These are phyloP conservation scores for Cyphellophora europaea DNA, from an alignment of 2,329 filamentous ascomycete genomes.

Conservation along the genomic window DNA sequence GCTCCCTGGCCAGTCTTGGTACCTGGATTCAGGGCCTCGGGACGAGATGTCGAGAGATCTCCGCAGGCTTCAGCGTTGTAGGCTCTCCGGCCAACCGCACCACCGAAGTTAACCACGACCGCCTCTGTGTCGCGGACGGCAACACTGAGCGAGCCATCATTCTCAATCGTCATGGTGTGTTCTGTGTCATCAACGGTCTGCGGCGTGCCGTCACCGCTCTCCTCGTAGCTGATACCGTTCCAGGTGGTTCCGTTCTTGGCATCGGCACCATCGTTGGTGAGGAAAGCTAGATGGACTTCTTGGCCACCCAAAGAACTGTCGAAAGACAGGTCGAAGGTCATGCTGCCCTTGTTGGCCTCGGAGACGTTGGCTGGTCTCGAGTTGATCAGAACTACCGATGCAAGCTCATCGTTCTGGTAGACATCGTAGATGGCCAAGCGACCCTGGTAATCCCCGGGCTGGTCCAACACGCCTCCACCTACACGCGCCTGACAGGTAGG, in stretches of 20 bases:
- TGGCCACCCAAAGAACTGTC: conserved; percentile 28
- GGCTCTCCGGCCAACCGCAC: conserved; percentile 9
- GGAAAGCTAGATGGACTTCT: conserved; percentile 36
- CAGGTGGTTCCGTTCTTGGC: conserved; percentile 33
- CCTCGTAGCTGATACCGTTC: conserved; percentile 39
- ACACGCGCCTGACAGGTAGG: conserved; percentile 37
- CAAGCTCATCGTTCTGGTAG: conserved; percentile 34
- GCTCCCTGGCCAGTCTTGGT: conserved; percentile 1
- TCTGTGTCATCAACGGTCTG: conserved; percentile 24
- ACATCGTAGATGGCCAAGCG: conserved; percentile 35
- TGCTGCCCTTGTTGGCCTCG: conserved; percentile 25
- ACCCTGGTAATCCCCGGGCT: conserved; percentile 28
- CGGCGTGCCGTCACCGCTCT: conserved; percentile 31
- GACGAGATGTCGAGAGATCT: conserved; percentile 9
- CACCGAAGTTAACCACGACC: conserved; percentile 36
- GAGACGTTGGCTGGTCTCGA: conserved; percentile 33
- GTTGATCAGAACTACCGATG: conserved; percentile 39
- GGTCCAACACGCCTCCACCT: conserved; percentile 22
- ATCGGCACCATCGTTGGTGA: conserved; percentile 38
- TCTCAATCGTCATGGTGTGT: conserved; percentile 23
- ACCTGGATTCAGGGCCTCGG: conserved; percentile 7
- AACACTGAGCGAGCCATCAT: conserved; percentile 26
- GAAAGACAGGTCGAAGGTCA: conserved; percentile 34
- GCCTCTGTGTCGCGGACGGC: conserved; percentile 36
- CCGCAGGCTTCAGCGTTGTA: conserved; percentile 13